Base-by-base conservation (phyloP, 805 yeast species). In the Kodamaea jinghongensis region DNA sequence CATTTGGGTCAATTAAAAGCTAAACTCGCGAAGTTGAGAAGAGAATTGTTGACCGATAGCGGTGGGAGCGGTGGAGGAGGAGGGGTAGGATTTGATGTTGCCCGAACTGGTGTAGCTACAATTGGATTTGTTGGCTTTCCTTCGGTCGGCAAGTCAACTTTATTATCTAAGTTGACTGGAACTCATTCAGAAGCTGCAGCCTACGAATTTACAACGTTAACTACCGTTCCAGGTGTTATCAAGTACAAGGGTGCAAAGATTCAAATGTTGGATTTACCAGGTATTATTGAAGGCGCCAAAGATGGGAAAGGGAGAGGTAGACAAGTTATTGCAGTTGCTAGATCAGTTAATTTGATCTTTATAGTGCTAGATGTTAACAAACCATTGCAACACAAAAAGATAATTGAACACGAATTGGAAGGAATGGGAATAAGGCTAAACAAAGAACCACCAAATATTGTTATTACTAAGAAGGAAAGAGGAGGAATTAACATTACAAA, bases 101-200 rank as follows among this genome's bases (percentile, higher is more conserved):
- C 96, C n/a, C 80, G 96, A 63, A 91, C 97, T 0, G 99, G 99
- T 66, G 96, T 87, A 10, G 97, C 96, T 3, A 80, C 96, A 6
- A 95, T 93, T 38, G 99, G 99, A 7, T 93, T 90, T 60, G 96
- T 93, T 31, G 99, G 99, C 3, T 93, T 93, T 60, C 99, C 99
- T 1, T 90, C 98, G 1, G 99, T 93, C 2, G 93, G 93, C 23
- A 86, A 86, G 55, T 80, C 87, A 6, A 93, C 99, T 1, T 67
- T 93, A 43, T 75, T 93, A 50, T 80, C 87, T 20, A 85, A 87
- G 61, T 69, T 93, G 36, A 93, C 99, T 0, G 98, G 99, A 47
- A 90, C 96, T 2, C 95, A 88, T 58, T 85, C 96, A 1, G 99
- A 91, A 64, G 96, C 84, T n/a, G 97, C 98, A 8, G 98, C 88